phyloP scores from a whole-genome alignment of 2,329 filamentous ascomycete species.

The Colletotrichum sansevieriae region DNA sequence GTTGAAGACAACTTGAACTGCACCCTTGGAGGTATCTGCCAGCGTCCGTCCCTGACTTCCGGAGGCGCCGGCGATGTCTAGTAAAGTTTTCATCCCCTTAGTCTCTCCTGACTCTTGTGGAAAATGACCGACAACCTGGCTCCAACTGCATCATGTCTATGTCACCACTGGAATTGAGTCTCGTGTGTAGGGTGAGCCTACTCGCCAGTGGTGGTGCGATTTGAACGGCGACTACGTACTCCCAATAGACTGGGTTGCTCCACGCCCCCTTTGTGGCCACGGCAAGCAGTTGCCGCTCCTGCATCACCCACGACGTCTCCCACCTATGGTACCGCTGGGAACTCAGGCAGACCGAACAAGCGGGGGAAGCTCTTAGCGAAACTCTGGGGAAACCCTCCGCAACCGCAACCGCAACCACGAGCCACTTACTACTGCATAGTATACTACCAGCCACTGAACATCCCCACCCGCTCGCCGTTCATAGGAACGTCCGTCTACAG shows the following conservation, averaged over 20 bases:
- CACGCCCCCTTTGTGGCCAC: neutral
- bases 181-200: slow-evolving; percentile 16
- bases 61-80: neutral
- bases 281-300: too few species aligned
- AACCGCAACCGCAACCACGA: slow-evolving; percentile 27
- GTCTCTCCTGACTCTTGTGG: neutral
- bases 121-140: neutral
- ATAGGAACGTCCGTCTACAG: slow-evolving; percentile 12
- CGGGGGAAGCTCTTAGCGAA: slow-evolving; percentile 35
- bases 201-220: neutral
- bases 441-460: slow-evolving; percentile 3
- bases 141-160: slow-evolving; percentile 24
- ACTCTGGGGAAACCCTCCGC: slow-evolving; percentile 37
- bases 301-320: too few species aligned
- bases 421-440: slow-evolving; percentile 18
- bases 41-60: neutral
- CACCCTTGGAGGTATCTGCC: neutral
- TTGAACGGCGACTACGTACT: slow-evolving; percentile 27
- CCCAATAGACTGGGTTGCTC: neutral
- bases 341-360: slow-evolving; percentile 14
- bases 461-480: slow-evolving; percentile 7
- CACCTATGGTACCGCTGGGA: too few species aligned
- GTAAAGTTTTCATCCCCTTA: neutral
- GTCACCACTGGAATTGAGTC: slow-evolving; percentile 30
- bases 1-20: neutral